Conservation (phyloP, 495 filamentous ascomycete genomes). For the Trichocladium antarcticum region DNA sequence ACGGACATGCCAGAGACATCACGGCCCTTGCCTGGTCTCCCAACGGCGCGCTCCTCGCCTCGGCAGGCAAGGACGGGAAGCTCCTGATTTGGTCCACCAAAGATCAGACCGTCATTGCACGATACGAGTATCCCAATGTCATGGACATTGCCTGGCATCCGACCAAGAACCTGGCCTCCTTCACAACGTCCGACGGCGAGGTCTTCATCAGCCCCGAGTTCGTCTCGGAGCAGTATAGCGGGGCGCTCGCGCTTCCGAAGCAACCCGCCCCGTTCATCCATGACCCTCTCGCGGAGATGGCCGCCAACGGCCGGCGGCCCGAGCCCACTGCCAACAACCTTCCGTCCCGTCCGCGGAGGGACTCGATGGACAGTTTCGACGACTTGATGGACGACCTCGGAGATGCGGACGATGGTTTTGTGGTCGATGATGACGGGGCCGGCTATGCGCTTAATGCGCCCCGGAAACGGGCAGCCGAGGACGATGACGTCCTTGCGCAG, state of each 20-base stretch:
- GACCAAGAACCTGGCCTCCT: conserved; percentile 71
- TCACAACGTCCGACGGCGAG: conserved; percentile 83
- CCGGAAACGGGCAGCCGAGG: conserved; percentile 54
- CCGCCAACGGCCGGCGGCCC: conserved; percentile 49
- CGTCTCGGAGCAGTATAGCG: conserved; percentile 52
- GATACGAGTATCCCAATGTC: conserved; percentile 68
- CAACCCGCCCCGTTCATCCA: conserved; percentile 79
- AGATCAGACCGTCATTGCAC: conserved; percentile 63
- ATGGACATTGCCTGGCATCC: conserved; percentile 88
- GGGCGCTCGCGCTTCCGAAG: conserved; percentile 45
- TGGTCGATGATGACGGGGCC: conserved; percentile 91
- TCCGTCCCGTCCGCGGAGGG: conserved; percentile 30
- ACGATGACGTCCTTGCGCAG: conserved; percentile 28
- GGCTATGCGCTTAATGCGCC: conserved; percentile 66
- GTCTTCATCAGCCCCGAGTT: conserved; percentile 79
- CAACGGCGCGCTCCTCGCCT: conserved; percentile 78
- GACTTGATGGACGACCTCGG: conserved; percentile 50
- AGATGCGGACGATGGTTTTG: conserved; percentile 64
- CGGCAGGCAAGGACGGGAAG: conserved; percentile 70
- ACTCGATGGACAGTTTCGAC: conserved; percentile 38
- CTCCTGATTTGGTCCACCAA: conserved; percentile 83
- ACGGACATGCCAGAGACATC: conserved; percentile 74
- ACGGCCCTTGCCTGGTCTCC: conserved; percentile 86
- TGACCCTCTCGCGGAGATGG: conserved; percentile 62
- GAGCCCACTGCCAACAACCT: conserved; percentile 46